A percentile compares a stretch with the other conserved stretches of the same genome.
phyloP scores from a whole-genome alignment of 768 basidiomycete genomes.

The Leccinum arenicola region DNA sequence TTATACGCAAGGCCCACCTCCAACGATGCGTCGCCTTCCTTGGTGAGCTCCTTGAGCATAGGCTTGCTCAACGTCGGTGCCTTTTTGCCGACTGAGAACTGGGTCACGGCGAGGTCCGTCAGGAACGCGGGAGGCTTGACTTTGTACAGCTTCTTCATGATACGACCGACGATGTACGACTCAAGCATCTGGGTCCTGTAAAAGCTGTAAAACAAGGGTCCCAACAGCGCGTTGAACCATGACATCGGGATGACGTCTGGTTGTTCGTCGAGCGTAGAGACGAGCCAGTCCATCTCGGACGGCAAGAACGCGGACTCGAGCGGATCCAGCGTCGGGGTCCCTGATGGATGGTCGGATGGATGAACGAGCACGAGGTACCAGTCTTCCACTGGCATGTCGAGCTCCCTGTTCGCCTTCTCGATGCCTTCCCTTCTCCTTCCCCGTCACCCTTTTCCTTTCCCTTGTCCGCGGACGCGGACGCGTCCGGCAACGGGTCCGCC shows the following conservation, averaged over 20 bases:
- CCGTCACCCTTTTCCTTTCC: not conserved
- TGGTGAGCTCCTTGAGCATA: conserved; percentile 96
- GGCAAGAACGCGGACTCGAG: conserved; percentile 65
- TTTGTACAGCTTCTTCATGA: conserved; percentile 93
- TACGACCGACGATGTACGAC: conserved; percentile 74
- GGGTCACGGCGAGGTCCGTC: conserved; percentile 79
- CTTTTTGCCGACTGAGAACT: conserved; percentile 83
- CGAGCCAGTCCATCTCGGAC: conserved; percentile 78
- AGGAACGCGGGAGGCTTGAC: conserved; percentile 88
- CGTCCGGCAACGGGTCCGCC: conserved; percentile 41
- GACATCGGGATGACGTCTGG: conserved; percentile 97
- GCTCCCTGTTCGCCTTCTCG: not conserved
- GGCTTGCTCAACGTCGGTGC: conserved; percentile 91
- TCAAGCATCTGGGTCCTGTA: conserved; percentile 85
- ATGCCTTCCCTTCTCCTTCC: not conserved
- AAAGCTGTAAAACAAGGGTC: conserved; percentile 88
- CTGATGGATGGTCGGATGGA: conserved; percentile 61
- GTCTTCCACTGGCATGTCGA: conserved; percentile 84
- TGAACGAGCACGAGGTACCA: conserved; percentile 87
- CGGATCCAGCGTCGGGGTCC: conserved; percentile 59
- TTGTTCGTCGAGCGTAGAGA: conserved; percentile 84
- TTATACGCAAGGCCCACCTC: conserved; percentile 84
- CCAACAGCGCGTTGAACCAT: conserved; percentile 94
- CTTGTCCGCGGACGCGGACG: conserved; percentile 38
- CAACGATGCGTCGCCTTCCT: conserved; percentile 83